Evolutionary conservation across 2,329 filamentous ascomycete genomes (phyloP), one percentile per base, ranked within the genome.

Genomic region (Macrophomina pseudophaseolina): DNA sequence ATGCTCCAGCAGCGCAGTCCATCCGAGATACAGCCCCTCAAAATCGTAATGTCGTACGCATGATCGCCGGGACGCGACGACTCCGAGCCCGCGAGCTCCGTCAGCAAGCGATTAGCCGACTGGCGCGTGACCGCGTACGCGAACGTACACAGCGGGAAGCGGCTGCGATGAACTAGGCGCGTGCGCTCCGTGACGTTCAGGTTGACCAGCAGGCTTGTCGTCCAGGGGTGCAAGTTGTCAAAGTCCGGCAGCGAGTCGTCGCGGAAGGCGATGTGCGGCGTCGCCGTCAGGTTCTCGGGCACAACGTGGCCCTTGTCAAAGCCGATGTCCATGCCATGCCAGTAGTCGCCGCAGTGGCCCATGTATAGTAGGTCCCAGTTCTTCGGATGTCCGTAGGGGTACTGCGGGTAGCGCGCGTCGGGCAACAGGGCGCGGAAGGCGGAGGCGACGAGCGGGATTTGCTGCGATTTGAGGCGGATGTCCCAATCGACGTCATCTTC

Each of bases 401-500:
- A 74, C 6, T 73, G 70, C 66, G 51, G 66, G 64, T 65, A 70
- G 71, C 23, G 70, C 70, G 65, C 68, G 11, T 76, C 74, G 28
- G 75, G 74, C 49, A 81, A 69, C 11, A 81, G 70, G 33, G 75
- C 74, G 64, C 80, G 79, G 23, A 76, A 73, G 32, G 79, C 79
- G 46, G 74, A 77, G 60, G 80, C 79, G 8, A 79, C 78, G 6
- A 78, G 73, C 5, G 80, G 80, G 12, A 80, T 73, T 67, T 82
- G 80, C n/a, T 73, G 66, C 66, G 76, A 80, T 64, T 80, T 79
- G 14, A 82, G 74, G 59, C 77, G 80, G 46, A 82, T 78, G 68
- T 81, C 80, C 77, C 78, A 82, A 68, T 82, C 80, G 35, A 81
- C 79, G 66, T 82, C 80, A 70, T 82, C 80, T 73, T 82, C 80